A percentile compares a stretch with the other conserved stretches of the same genome.
Conservation (phyloP, 345 rosid genomes). For the Acer campestre region DNA sequence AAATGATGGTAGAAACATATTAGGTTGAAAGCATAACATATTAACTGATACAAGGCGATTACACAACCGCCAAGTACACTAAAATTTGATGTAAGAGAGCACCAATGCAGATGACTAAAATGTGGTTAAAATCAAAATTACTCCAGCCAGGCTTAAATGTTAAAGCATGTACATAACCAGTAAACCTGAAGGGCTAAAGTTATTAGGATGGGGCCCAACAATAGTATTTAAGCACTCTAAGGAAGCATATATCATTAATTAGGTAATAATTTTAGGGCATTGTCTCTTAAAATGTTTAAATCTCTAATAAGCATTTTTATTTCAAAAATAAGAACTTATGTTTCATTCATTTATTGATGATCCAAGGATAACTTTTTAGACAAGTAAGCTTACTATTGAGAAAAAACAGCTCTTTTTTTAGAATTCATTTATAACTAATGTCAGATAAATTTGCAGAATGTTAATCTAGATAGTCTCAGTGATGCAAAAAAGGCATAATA, state of each 20-base stretch:
- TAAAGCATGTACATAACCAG: not conserved
- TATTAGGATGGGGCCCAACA: not conserved
- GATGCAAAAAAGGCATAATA: not conserved
- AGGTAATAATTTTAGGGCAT: not conserved
- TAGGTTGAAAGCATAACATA: not conserved
- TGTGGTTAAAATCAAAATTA: not conserved
- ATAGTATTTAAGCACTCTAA: not conserved
- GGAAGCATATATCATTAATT: not conserved
- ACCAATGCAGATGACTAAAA: not conserved
- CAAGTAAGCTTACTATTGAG: not conserved
- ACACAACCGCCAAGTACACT: not conserved
- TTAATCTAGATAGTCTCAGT: not conserved
- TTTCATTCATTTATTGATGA: too few species aligned
- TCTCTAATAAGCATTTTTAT: not conserved
- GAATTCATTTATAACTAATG: not conserved
- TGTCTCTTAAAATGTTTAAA: not conserved
- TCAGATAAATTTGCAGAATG: not conserved
- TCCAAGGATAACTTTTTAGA: not conserved
- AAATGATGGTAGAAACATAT: not conserved
- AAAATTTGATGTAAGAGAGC: not conserved
- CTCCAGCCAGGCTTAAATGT: not conserved
- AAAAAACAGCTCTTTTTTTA: not conserved
- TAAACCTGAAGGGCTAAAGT: not conserved
- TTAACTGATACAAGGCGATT: not conserved
- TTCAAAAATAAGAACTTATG: not conserved